phyloP scores from a whole-genome alignment of 352 stramenopile species.

The Globisporangium canariense region DNA sequence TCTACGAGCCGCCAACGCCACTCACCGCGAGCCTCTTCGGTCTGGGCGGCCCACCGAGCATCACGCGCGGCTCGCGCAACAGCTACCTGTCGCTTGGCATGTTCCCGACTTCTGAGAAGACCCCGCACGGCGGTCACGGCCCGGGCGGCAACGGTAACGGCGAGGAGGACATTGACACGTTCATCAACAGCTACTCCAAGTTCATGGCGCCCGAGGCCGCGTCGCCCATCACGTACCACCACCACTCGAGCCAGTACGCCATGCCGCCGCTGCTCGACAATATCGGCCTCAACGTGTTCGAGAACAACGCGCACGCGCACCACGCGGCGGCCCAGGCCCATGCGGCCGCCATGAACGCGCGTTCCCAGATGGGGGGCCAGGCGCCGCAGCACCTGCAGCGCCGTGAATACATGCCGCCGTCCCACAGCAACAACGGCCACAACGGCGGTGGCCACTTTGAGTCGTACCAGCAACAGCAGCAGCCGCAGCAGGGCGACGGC shows the following conservation, averaged over 20 bases:
- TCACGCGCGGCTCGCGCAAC: constrained; percentile 36
- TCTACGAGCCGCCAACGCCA: constrained; percentile 30
- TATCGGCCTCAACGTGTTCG: constrained; percentile 59
- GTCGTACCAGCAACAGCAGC: constrained; percentile 18
- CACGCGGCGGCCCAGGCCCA: constrained; percentile 19
- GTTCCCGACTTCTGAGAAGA: constrained; percentile 40
- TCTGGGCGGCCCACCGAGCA: constrained; percentile 48
- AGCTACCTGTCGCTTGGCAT: constrained; percentile 57
- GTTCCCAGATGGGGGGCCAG: constrained; percentile 18
- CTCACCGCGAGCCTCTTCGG: constrained; percentile 32
- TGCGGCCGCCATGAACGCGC: constrained; percentile 20
- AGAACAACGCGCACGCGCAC: constrained; percentile 40
- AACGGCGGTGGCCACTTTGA: constrained; percentile 37
- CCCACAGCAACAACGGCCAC: constrained; percentile 22
- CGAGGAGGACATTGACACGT: constrained; percentile 49
- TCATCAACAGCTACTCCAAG: constrained; percentile 76
- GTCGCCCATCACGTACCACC: constrained; percentile 51
- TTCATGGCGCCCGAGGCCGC: constrained; percentile 45
- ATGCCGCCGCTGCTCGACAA: constrained; percentile 52
- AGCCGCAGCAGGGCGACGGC: constrained; percentile 13
- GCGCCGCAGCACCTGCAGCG: constrained; percentile 32
- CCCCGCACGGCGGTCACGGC: constrained; percentile 3
- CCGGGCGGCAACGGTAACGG: constrained; percentile 19
- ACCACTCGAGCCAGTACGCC: constrained; percentile 38
- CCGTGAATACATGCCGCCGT: constrained; percentile 51